Base-by-base conservation (phyloP, 495 filamentous ascomycete species). In the Penicillium samsonianum region DNA sequence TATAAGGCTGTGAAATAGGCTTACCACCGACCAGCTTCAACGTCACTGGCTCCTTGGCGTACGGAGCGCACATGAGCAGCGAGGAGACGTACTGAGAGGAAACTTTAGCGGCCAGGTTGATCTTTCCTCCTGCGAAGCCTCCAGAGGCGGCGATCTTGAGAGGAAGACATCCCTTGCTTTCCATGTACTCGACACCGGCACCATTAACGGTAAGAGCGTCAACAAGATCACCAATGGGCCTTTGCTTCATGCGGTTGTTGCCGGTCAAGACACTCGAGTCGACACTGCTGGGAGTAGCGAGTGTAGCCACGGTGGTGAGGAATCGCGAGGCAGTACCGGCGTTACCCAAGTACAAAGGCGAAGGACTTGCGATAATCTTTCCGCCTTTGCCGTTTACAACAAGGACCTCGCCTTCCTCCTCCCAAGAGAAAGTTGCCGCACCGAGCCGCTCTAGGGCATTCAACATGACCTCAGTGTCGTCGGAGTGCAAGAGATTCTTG, bases 81-180 rank as follows among this genome's bases (percentile, higher is more conserved):
- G 92, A 96, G 1, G 93, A 97, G 31, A 99, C 94, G 61, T 96
- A 99, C 76, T 99, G 94, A 9, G 92, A 97, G 5, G 93, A 97
- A 33, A 97, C 86, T 49, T 91, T 98, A 2, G 94, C 94, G 43
- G 92, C 90, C 52, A 98, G 82, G 58, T 94, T 87, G 64, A 99
- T 97, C 17, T 85, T 84, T 37, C 95, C 92, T 40, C 95, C 95
- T n/a, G 84, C 85, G 67, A 99, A 89, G 12, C 94, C 94, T 41
- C 86, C 86, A 41, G 85, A 87, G 26, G 94, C 92, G 45, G 84
- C 80, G 33, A 99, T 88, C 55, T 87, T 82, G 1, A 99, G 75
- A 7, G 94, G 94, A 47, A 99, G 75, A 72, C 92, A 91, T 57
- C 87, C 82, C 49, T 77, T 70, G 64, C 84, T 86, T 60, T 90